Base-by-base conservation (phyloP, 495 filamentous ascomycete genomes). In the Tuber microsphaerosporum region DNA sequence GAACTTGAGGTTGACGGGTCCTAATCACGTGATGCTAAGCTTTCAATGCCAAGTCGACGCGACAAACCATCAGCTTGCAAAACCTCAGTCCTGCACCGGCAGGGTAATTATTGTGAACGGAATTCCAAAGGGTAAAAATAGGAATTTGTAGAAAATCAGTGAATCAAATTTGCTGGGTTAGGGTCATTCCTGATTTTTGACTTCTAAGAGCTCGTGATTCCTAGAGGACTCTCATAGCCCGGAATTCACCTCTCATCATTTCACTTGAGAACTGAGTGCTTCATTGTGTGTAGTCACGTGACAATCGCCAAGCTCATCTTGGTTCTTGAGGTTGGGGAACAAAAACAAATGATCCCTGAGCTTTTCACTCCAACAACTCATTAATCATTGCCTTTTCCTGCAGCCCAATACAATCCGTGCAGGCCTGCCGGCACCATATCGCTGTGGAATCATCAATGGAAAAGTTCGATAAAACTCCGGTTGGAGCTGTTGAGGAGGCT, bases 401-500 rank as follows among this genome's bases (percentile, higher is more conserved):
- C 56, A 56, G 26, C 31, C 56, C 56, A 34, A 65, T 65, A 65
- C 44, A 74, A 74, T 41, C 9, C 69, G 39, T 45, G 41, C 22
- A 61, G 48, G 37, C 70, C 61, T 31, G 61, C 73, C 61, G 44
- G 69, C 51, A 70, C 69, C 39, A 20, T 20, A 34, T 61, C 69
- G 71, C 70, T 41, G 70, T 51, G 73, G 56, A 79, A 65, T 65
- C 56, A 17, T 70, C 45, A 10, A 79, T 79, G 77, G 77, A 79
- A 65, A 79, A 79, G 76, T 70, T 68, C 46, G 77, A 79, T 76
- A 79, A 75, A 39, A 73, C 78, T 73, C 71, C 76, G 74, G 77
- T 77, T 71, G 77, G 77, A 65, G 31, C 56, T 31, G 70, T 80
- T 56, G 81, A 83, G 68, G 87, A 89, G 77, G 85, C 84, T 75